Percentiles rank a stretch among this genome's conserved stretches.
These are phyloP conservation scores for Fusarium nodosum DNA, from an alignment of 2,329 filamentous ascomycete genomes.

Conservation along the genomic window DNA sequence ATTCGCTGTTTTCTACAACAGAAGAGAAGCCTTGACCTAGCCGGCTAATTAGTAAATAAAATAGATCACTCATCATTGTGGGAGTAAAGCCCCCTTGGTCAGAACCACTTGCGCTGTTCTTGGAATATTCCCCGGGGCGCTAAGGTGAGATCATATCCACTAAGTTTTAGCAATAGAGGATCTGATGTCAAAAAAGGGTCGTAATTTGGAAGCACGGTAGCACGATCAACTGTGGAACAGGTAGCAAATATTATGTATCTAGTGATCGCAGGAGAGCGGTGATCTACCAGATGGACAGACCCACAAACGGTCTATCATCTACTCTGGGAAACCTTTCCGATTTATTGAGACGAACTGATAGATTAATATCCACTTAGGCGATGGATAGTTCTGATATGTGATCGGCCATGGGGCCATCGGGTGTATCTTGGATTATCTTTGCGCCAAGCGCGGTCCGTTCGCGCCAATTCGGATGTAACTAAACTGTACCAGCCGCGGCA, in stretches of 20 bases:
- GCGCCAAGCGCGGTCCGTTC: slow-evolving; percentile 1
- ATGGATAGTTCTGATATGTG: no score
- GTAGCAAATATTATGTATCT: background rate
- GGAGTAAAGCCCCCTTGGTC: no score
- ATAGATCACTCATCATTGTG: background rate
- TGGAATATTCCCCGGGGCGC: background rate
- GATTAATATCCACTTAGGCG: background rate
- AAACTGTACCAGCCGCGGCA: no score
- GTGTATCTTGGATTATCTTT: no score
- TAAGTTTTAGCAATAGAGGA: background rate
- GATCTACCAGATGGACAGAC: background rate
- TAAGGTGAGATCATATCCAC: background rate
- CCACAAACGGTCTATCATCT: slow-evolving; percentile 1
- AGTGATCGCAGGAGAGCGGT: background rate
- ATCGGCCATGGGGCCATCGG: background rate
- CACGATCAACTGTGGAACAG: background rate
- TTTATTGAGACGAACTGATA: background rate
- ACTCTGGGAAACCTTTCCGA: background rate
- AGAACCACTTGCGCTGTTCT: no score
- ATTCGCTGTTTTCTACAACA: background rate
- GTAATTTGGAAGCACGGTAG: background rate
- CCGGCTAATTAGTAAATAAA: no score
- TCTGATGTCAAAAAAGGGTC: background rate
- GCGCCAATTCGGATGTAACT: background rate
- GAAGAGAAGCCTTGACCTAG: background rate